Percentiles rank a stretch among this genome's conserved stretches.
These are phyloP conservation scores for Paxillus ammoniavirescens DNA, from an alignment of 768 basidiomycete genomes.

Conservation along the genomic window DNA sequence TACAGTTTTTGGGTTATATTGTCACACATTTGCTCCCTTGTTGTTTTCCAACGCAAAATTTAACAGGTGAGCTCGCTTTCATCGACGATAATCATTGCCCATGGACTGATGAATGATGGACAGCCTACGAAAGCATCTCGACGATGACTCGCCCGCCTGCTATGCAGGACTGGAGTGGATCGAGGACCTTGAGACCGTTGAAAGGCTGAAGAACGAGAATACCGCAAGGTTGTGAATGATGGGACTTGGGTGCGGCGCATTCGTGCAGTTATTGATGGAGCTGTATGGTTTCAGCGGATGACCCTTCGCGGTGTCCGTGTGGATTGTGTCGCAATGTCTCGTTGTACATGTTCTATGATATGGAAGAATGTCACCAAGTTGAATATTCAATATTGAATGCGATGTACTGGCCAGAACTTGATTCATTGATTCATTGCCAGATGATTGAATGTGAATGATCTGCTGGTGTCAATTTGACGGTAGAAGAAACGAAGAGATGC, in stretches of 20 bases:
- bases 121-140: conserved; percentile 89
- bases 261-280: conserved; percentile 37
- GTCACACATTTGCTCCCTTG: not conserved
- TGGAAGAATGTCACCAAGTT: not conserved
- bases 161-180: conserved; percentile 63
- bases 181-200: conserved; percentile 91
- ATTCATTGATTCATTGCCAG: too few species aligned
- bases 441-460: too few species aligned
- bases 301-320: conserved; percentile 66
- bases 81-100: not conserved
- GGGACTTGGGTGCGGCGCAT: conserved; percentile 88
- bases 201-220: conserved; percentile 68
- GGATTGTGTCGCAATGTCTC: conserved; percentile 85
- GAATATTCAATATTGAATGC: not conserved
- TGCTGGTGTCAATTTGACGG: too few species aligned
- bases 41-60: conserved; percentile 48
- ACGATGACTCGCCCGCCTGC: conserved; percentile 72
- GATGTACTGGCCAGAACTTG: too few species aligned
- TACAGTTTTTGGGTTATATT: conserved; percentile 36
- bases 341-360: conserved; percentile 68
- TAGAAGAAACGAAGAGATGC: too few species aligned
- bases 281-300: conserved; percentile 37
- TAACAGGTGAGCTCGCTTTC: conserved; percentile 52
- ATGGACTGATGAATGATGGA: conserved; percentile 15
- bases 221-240: conserved; percentile 42